phyloP scores from a whole-genome alignment of 2,329 filamentous ascomycete genomes.

The Sclerotinia nivalis region DNA sequence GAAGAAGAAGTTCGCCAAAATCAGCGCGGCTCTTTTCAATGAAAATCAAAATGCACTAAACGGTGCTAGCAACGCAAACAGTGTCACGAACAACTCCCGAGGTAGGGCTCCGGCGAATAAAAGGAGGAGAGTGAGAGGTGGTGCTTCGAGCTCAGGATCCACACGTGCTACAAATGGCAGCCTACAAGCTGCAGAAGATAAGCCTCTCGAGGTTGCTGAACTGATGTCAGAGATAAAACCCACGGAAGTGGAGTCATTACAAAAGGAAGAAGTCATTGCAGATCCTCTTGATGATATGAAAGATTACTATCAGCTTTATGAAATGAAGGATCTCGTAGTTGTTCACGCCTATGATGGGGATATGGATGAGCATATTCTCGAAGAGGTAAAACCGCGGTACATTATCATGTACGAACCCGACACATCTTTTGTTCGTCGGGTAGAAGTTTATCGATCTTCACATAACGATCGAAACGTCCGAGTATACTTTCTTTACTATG shows the following conservation, averaged over 20 bases:
- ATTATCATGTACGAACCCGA: conserved; percentile 99
- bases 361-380: conserved; percentile 92
- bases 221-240: conserved; percentile 81
- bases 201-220: conserved; percentile 76
- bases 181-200: conserved; percentile 77
- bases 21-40: conserved; percentile 75
- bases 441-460: conserved; percentile 94
- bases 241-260: conserved; percentile 72
- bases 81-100: conserved; percentile 49
- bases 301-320: conserved; percentile 85
- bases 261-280: conserved; percentile 72
- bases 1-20: conserved; percentile 85
- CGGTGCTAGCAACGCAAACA: conserved; percentile 59
- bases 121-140: conserved; percentile 79
- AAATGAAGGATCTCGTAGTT: conserved; percentile 85
- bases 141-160: conserved; percentile 59
- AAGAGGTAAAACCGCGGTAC: conserved; percentile 89
- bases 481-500: conserved; percentile 97
- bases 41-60: conserved; percentile 79
- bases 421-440: conserved; percentile 85
- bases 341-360: conserved; percentile 94
- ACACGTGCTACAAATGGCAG: conserved; percentile 71
- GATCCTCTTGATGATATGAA: conserved; percentile 92
- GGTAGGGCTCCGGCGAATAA: conserved; percentile 76
- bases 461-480: conserved; percentile 86